Evolutionary conservation across 768 basidiomycete species (phyloP).

Genomic region (Psilocybe cyanescens): DNA sequence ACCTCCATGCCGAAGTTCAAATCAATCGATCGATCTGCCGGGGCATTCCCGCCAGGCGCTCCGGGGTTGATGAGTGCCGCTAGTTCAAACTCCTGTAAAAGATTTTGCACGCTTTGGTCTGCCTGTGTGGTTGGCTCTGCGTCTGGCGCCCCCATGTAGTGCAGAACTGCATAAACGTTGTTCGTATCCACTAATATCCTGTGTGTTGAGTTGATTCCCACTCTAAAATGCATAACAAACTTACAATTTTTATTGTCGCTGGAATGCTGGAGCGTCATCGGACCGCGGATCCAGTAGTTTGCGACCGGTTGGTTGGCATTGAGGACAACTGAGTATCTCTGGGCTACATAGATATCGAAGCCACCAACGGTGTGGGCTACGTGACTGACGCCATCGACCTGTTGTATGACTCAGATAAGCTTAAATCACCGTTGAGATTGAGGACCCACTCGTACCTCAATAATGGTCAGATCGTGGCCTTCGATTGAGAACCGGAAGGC

Average conservation of each 20-base stretch:
- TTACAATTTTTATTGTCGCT: slow-evolving; percentile 35
- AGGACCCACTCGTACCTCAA: slow-evolving; percentile 28
- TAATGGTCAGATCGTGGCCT: slow-evolving; percentile 30
- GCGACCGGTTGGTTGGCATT: slow-evolving; percentile 45
- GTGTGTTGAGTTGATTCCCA: too few species aligned
- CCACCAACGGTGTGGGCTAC: slow-evolving; percentile 36
- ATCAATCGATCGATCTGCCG: slow-evolving; percentile 23
- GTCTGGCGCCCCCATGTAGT: slow-evolving; percentile 39
- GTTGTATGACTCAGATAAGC: slow-evolving; percentile 12
- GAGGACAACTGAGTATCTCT: slow-evolving; percentile 50
- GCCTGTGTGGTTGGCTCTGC: slow-evolving; percentile 36
- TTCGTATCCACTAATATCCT: slow-evolving; percentile 20
- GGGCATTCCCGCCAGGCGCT: slow-evolving; percentile 26
- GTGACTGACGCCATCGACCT: slow-evolving; percentile 42
- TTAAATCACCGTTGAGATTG: background rate
- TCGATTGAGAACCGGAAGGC: slow-evolving; percentile 43
- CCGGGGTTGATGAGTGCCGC: slow-evolving; percentile 15
- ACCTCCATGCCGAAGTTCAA: slow-evolving; percentile 24
- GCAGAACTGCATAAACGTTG: slow-evolving; percentile 36
- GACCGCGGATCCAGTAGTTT: slow-evolving; percentile 51
- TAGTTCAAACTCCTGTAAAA: slow-evolving; percentile 12
- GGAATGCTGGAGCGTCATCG: slow-evolving; percentile 34
- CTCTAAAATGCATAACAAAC: too few species aligned
- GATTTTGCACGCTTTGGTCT: slow-evolving; percentile 25
- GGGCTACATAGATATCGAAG: slow-evolving; percentile 47